These are phyloP conservation scores for Endogone sp. DNA, from an alignment of 192 early-diverging fungal species.

Conservation along the genomic window DNA sequence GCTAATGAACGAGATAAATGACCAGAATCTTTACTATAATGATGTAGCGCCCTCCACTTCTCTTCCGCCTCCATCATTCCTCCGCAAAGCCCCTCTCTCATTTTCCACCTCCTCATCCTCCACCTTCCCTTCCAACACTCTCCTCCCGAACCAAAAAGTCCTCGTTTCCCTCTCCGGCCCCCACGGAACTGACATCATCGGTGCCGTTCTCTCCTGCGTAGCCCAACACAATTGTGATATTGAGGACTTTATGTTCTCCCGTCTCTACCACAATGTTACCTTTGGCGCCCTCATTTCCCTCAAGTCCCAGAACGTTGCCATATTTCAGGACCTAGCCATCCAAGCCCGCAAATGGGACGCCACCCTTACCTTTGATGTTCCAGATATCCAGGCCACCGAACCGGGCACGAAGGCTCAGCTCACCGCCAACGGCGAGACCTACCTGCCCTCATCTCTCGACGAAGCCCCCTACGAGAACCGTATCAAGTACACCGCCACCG, in stretches of 20 bases:
- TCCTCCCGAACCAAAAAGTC: slow-evolving; percentile 68
- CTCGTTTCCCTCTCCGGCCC: slow-evolving; percentile 79
- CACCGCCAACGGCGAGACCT: slow-evolving; percentile 11
- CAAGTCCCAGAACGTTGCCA: slow-evolving; percentile 65
- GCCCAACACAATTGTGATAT: slow-evolving; percentile 74
- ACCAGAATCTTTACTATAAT: slow-evolving; percentile 13
- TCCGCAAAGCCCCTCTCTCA: slow-evolving; percentile 9
- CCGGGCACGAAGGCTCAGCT: slow-evolving; percentile 43
- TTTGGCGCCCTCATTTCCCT: slow-evolving; percentile 84
- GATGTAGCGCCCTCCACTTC: not conserved
- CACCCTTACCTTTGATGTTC: slow-evolving; percentile 78
- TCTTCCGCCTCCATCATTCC: slow-evolving; percentile 13
- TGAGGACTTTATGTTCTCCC: slow-evolving; percentile 83
- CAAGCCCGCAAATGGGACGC: slow-evolving; percentile 86
- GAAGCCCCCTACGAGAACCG: slow-evolving; percentile 87
- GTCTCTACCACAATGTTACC: slow-evolving; percentile 91
- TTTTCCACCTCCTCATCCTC: slow-evolving; percentile 14
- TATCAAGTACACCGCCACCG: slow-evolving; percentile 81
- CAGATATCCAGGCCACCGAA: slow-evolving; percentile 51
- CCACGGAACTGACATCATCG: slow-evolving; percentile 91
- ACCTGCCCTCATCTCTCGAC: slow-evolving; percentile 51
- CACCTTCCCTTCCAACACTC: slow-evolving; percentile 43
- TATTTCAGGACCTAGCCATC: slow-evolving; percentile 74
- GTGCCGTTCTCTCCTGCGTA: slow-evolving; percentile 70
- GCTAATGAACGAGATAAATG: slow-evolving; percentile 59